Evolutionary conservation across 352 stramenopile species (phyloP), one percentile per base, ranked within the genome.

Genomic region (Pythium volutum): DNA sequence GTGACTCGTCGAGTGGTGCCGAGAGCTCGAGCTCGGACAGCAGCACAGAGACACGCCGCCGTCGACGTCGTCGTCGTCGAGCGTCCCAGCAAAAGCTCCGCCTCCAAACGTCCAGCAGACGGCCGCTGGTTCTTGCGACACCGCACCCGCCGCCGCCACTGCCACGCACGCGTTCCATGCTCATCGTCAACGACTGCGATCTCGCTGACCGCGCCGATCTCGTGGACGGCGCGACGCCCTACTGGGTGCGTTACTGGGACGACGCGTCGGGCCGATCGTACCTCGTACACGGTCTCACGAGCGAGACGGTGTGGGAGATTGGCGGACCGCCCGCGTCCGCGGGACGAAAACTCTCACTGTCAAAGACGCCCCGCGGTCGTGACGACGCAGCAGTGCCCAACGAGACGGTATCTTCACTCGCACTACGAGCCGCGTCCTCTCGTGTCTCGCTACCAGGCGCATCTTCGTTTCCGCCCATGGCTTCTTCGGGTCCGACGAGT

Each of bases 281-380:
- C 57, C 73, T 93, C 12, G 79, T 88, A 16, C 83, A 93, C 58
- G 87, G 77, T 2, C 39, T 86, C 34, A 91, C 84, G 0, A 70
- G 74, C 4, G 81, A 91, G 58, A 76, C 76, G 0, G 72, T 93
- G 4, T 91, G 84, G 81, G 84, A 91, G 55, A 82, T 85, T n/a
- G 53, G 39, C 1, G 50, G 64, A 2, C 39, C 48, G 11, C 8
- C 46, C 18, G 36, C 41, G 12, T 36, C 55, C 3, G 29, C 34
- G 22, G 36, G 27, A 10, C 11, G 38, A 3, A 50, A 27, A 41
- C 39, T 23, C 15, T 53, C 42, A 26, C 31, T 6, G 18, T 4
- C 15, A 36, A 11, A 10, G 11, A 48, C 51, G 11, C 29, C 54
- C 6, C 42, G 54, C 7, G 12, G 25, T 46, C 41, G n/a, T 26